A percentile compares a stretch with the other conserved stretches of the same genome.
phyloP scores from a whole-genome alignment of 164 flowering plant species.

The Kingdonia uniflora region DNA sequence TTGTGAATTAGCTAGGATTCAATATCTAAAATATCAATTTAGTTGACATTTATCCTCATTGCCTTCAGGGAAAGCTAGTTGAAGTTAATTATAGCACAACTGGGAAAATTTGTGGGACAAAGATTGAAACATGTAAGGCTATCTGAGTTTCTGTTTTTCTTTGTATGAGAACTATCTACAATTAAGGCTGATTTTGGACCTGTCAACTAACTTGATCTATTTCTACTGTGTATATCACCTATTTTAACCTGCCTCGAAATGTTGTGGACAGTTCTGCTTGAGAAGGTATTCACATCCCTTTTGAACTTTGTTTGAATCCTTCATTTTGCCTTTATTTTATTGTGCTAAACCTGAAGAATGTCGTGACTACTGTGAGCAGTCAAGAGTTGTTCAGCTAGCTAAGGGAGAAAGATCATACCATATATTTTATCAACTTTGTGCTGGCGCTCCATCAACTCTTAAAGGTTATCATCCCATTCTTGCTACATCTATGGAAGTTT shows the following conservation, averaged over 20 bases:
- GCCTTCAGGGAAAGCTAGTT: conserved; percentile 69
- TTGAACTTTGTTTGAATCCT: background rate
- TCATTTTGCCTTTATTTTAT: background rate
- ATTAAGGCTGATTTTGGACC: background rate
- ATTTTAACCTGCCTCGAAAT: background rate
- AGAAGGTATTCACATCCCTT: conserved; percentile 53
- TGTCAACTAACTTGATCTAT: conserved; percentile 8
- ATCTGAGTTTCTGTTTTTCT: background rate
- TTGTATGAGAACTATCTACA: background rate
- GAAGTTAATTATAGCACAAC: conserved; percentile 63
- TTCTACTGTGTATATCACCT: conserved; percentile 3
- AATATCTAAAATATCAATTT: too few species aligned
- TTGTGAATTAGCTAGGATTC: too few species aligned
- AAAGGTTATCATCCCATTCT: conserved; percentile 39
- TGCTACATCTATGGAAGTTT: background rate
- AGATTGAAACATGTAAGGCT: conserved; percentile 79
- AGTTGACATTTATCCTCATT: background rate
- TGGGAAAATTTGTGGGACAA: conserved; percentile 77
- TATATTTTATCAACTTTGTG: conserved; percentile 92
- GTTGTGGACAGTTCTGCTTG: conserved; percentile 53
- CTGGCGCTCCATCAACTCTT: conserved; percentile 76
- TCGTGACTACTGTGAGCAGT: conserved; percentile 36
- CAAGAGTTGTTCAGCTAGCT: conserved; percentile 78
- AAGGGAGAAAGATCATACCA: conserved; percentile 90
- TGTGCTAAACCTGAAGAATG: conserved; percentile 18